Evolutionary conservation across 2,329 filamentous ascomycete species (phyloP).

Genomic region (Neofusicoccum kwambonambiense): DNA sequence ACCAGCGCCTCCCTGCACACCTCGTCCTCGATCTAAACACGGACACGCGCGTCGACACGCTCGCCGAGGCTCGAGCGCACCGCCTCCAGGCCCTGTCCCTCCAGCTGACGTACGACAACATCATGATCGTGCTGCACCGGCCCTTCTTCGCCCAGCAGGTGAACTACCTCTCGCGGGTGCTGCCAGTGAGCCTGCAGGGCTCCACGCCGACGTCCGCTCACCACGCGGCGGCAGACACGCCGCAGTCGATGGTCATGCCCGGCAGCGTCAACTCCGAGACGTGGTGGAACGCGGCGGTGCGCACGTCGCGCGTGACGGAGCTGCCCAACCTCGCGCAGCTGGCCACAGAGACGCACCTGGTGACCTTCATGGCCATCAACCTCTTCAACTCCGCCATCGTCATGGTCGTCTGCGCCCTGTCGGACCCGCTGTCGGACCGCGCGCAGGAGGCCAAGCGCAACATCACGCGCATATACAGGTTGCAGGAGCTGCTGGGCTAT

Average conservation of each 20-base stretch:
- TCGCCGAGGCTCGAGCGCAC: conserved; percentile 22
- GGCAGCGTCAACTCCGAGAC: conserved; percentile 29
- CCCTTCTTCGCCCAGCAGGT: conserved; percentile 41
- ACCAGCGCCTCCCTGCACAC: conserved; percentile 25
- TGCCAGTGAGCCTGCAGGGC: background rate
- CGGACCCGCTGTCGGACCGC: conserved; percentile 42
- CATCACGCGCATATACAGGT: conserved; percentile 42
- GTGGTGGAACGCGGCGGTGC: conserved; percentile 40
- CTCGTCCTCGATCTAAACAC: conserved; percentile 24
- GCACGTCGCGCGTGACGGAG: conserved; percentile 40
- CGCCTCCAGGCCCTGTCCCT: conserved; percentile 42
- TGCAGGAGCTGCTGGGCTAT: conserved; percentile 39
- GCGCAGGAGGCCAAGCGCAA: conserved; percentile 46
- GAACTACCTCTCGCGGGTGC: conserved; percentile 25
- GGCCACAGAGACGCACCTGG: conserved; percentile 44
- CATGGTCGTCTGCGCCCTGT: conserved; percentile 43
- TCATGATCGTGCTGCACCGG: conserved; percentile 45
- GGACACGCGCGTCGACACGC: conserved; percentile 23
- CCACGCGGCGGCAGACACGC: background rate
- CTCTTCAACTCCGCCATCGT: conserved; percentile 48
- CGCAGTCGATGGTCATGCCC: conserved; percentile 11
- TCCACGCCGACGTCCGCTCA: background rate
- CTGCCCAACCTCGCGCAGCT: conserved; percentile 35
- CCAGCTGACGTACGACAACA: conserved; percentile 46
- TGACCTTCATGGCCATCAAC: conserved; percentile 47